Base-by-base conservation (phyloP, 768 basidiomycete genomes). In the Mycena olivaceomarginata region DNA sequence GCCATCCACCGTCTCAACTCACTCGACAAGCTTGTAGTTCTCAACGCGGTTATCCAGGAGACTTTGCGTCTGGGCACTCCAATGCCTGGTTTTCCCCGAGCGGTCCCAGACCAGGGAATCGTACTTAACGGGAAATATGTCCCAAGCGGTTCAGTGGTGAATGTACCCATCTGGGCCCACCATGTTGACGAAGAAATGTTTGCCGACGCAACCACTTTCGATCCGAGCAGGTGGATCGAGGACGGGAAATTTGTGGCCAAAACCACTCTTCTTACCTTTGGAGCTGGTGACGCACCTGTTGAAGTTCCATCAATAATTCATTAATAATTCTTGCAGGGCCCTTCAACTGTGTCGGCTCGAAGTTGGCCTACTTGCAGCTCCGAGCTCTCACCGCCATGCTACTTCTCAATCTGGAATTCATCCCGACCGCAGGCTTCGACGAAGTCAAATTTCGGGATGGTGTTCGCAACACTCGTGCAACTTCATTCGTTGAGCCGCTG, bases 201-300 rank as follows among this genome's bases (percentile, higher is more conserved):
- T 53, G 22, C 63, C 39, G 39, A 72, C 13, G 18, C 72, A 8
- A 31, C 1, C 9, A 15, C 45, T 4, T 72, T 72, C 25, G 63
- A 72, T 20, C 72, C 72, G 8, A 39, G 37, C n/a, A 41, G 72
- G 41, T 72, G 72, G 64, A 72, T 72, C 25, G 64, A 65, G 18
- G 43, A 72, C 10, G 72, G 72, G 12, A n/a, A 45, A 12, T 72
- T 66, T 51, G 1, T 22, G n/a, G 16, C 63, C 6, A 64, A 65
- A 39, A 5, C 20, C 37, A n/a, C 40, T 16, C 45, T 72, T 12
- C 16, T 72, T 1, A 16, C 72, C n/a, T 72, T 72, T 40, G 46
- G 51, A 1, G 72, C 41, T 10, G 72, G 72, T 62, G 43, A 45
- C 31, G 31, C 31, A 3, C 3, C 31, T 31, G 31, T 31, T 31